These are phyloP conservation scores for Monosporozyma siamensis DNA, from an alignment of 805 yeast species.

Conservation along the genomic window DNA sequence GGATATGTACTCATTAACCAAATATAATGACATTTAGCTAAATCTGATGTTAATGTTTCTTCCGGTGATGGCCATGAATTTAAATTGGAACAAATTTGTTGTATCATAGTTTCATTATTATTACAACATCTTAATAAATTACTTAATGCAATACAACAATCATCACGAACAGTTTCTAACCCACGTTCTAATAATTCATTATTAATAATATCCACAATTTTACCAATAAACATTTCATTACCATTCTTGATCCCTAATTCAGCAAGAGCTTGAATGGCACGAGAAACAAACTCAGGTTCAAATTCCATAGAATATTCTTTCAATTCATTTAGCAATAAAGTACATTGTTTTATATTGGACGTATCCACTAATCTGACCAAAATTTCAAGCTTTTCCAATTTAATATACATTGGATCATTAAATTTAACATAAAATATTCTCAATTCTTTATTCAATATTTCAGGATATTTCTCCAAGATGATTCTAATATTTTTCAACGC, in stretches of 20 bases:
- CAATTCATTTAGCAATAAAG: slow-evolving; percentile 55
- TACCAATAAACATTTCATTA: slow-evolving; percentile 37
- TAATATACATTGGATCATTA: slow-evolving; percentile 72
- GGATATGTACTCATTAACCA: slow-evolving; percentile 72
- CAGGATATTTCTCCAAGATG: slow-evolving; percentile 81
- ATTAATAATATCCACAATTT: slow-evolving; percentile 47
- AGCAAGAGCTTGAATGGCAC: slow-evolving; percentile 58
- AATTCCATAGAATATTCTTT: slow-evolving; percentile 79
- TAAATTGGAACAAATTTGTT: slow-evolving; percentile 20
- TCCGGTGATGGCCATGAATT: slow-evolving; percentile 38
- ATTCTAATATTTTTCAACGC: slow-evolving; percentile 86
- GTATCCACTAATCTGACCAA: slow-evolving; percentile 60
- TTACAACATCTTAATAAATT: slow-evolving; percentile 62
- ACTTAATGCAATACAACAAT: slow-evolving; percentile 48
- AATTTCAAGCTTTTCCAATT: slow-evolving; percentile 68
- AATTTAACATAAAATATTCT: slow-evolving; percentile 86
- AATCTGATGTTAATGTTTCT: slow-evolving; percentile 38
- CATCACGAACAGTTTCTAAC: slow-evolving; percentile 57
- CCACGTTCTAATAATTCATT: slow-evolving; percentile 46
- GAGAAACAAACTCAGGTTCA: slow-evolving; percentile 64
- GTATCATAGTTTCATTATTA: slow-evolving; percentile 24
- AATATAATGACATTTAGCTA: slow-evolving; percentile 43
- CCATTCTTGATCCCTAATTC: slow-evolving; percentile 59
- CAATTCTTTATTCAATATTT: slow-evolving; percentile 63
- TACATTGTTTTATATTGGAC: slow-evolving; percentile 37